Conservation (phyloP, 352 stramenopile species). For the Pythium chondricola region DNA sequence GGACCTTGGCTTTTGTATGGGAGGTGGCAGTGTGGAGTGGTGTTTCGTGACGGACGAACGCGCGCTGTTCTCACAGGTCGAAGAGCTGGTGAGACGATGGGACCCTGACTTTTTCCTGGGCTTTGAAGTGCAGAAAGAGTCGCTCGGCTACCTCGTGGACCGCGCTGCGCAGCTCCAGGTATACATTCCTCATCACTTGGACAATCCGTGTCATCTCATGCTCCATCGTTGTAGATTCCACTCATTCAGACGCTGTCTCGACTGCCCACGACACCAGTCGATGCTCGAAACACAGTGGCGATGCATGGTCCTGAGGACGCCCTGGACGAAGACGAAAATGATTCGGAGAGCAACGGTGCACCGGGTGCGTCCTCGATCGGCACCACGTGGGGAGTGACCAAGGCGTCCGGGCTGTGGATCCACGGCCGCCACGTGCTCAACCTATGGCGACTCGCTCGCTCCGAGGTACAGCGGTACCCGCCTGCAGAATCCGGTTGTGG, state of each 20-base stretch:
- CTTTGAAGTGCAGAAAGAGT: conserved; percentile 20
- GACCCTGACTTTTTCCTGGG: conserved; percentile 21
- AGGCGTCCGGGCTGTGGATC: conserved; percentile 85
- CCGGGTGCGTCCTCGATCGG: conserved; percentile 34
- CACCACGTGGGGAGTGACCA: conserved; percentile 72
- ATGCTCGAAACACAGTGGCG: conserved; percentile 18
- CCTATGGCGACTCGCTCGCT: conserved; percentile 86
- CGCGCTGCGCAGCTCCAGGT: conserved; percentile 20
- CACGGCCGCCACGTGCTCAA: conserved; percentile 89
- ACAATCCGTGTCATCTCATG: neutral
- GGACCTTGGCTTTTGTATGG: conserved; percentile 13
- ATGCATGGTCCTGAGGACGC: conserved; percentile 19
- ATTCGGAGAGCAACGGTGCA: conserved; percentile 15
- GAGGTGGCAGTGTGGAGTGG: conserved; percentile 1
- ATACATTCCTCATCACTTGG: neutral
- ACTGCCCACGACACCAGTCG: conserved; percentile 20
- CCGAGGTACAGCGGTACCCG: conserved; percentile 37
- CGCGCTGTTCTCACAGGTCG: conserved; percentile 14
- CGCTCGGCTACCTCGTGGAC: conserved; percentile 15
- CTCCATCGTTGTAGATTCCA: conserved; percentile 8
- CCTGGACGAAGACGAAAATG: conserved; percentile 17
- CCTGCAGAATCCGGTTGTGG: neutral
- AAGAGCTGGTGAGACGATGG: conserved; percentile 15
- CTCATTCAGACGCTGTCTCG: conserved; percentile 29
- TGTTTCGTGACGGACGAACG: conserved; percentile 20